Conservation (phyloP, 305 asterid genomes). For the Fraxinus paxiana region DNA sequence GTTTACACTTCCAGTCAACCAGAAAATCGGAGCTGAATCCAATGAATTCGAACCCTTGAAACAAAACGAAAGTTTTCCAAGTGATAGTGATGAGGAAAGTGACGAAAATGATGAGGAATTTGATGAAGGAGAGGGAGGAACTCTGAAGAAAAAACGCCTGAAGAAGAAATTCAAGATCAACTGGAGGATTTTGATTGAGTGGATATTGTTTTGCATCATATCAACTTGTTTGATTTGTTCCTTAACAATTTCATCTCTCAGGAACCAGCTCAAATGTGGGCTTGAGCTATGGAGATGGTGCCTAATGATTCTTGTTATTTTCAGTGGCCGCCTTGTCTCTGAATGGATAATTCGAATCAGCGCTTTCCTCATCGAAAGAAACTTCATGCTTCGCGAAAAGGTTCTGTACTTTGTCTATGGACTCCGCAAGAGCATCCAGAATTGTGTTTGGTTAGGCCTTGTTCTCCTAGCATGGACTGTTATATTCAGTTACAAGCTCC, state of each 20-base stretch:
- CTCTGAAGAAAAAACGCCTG: background rate
- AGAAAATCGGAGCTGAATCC: background rate
- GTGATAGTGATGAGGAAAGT: conserved; percentile 29
- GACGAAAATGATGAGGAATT: conserved; percentile 20
- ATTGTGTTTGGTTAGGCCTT: conserved; percentile 55
- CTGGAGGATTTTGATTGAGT: conserved; percentile 31
- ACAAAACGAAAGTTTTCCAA: background rate
- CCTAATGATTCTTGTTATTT: conserved; percentile 39
- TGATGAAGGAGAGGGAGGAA: conserved; percentile 24
- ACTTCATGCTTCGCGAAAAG: conserved; percentile 54
- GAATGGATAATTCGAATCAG: conserved; percentile 37
- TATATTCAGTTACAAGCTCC: conserved; percentile 38
- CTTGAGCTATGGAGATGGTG: conserved; percentile 58
- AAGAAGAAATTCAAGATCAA: conserved; percentile 24
- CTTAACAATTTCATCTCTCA: conserved; percentile 36
- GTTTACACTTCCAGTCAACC: conserved; percentile 26
- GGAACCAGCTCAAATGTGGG: conserved; percentile 23
- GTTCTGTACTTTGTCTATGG: conserved; percentile 59
- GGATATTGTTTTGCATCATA: conserved; percentile 36
- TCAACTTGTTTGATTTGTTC: conserved; percentile 42
- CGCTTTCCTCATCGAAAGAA: conserved; percentile 47
- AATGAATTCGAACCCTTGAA: conserved; percentile 21
- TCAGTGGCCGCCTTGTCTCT: conserved; percentile 59
- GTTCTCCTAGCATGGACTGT: conserved; percentile 47
- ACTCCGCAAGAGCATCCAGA: conserved; percentile 45